Evolutionary conservation across 169 alveolate genomes (phyloP).

Genomic region (Eimeria tenella): DNA sequence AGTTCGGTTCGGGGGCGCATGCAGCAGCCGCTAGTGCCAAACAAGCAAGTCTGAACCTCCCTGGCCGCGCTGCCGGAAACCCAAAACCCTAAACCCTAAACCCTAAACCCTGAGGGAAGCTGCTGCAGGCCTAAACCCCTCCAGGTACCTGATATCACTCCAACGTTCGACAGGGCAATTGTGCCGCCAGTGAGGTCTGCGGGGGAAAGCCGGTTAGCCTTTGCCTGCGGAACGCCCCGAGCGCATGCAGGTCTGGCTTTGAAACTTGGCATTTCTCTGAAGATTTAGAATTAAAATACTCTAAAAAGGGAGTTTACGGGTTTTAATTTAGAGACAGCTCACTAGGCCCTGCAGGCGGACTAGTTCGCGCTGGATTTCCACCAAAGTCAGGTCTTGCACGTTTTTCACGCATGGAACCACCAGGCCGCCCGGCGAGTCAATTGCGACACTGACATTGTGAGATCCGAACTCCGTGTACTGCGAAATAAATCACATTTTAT

Average conservation of each 20-base stretch:
- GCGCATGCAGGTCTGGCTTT: too few species aligned
- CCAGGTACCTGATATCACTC: constrained; percentile 88
- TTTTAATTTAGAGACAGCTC: neutral
- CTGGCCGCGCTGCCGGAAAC: too few species aligned
- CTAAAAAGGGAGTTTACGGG: neutral
- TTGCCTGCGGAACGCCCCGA: constrained; percentile 61
- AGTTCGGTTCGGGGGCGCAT: too few species aligned
- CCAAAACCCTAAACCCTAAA: neutral
- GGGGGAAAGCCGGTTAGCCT: constrained; percentile 83
- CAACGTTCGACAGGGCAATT: constrained; percentile 94
- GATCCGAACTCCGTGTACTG: constrained; percentile 82
- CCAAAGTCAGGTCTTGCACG: constrained; percentile 90
- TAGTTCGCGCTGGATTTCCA: constrained; percentile 93
- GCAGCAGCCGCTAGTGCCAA: too few species aligned
- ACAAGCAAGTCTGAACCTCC: too few species aligned
- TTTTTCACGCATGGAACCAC: constrained; percentile 95
- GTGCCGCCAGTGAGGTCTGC: constrained; percentile 95
- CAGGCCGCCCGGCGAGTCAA: constrained; percentile 95
- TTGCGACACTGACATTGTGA: constrained; percentile 96
- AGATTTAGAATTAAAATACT: too few species aligned
- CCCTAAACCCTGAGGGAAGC: neutral
- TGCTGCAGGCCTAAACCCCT: neutral
- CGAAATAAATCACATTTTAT: neutral
- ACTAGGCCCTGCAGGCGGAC: constrained; percentile 88
- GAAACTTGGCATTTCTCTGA: too few species aligned